phyloP scores from a whole-genome alignment of 1,139 yeast genomes.

The Geotrichum cucujoidarum region DNA sequence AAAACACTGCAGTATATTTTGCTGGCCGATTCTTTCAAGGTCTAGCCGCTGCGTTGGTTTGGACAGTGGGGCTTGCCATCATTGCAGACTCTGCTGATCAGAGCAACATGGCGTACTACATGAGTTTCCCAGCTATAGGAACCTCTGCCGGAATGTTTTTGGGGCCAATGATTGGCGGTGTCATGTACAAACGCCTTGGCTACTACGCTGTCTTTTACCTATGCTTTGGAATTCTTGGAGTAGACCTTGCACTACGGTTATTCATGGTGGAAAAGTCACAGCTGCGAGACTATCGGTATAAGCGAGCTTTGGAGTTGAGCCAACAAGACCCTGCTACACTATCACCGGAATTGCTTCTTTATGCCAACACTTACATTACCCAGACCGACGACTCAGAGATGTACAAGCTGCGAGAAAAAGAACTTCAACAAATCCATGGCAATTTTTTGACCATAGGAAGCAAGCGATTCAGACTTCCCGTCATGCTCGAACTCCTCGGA shows the following conservation, averaged over 20 bases:
- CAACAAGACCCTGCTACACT: neutral
- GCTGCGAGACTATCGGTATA: neutral
- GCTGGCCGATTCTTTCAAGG: neutral
- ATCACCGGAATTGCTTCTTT: neutral
- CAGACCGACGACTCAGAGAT: constrained; percentile 3
- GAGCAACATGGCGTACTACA: constrained; percentile 28
- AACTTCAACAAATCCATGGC: constrained; percentile 11
- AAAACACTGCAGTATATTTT: no score
- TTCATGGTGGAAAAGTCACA: neutral
- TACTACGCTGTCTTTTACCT: no score
- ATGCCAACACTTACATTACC: constrained; percentile 4
- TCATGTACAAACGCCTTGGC: no score
- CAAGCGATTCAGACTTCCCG: constrained; percentile 22
- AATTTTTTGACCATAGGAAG: constrained; percentile 9
- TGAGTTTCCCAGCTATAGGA: constrained; percentile 37
- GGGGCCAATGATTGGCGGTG: no score
- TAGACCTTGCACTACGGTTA: neutral
- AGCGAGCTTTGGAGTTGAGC: constrained; percentile 10
- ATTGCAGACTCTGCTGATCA: constrained; percentile 33
- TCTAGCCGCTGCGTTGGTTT: neutral
- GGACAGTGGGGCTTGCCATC: constrained; percentile 26
- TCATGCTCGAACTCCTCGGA: constrained; percentile 25
- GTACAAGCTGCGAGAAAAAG: constrained; percentile 8
- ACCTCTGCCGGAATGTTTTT: constrained; percentile 34
- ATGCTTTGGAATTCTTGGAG: no score